Percentiles rank a stretch among this genome's conserved stretches.
Evolutionary conservation across 805 yeast genomes (phyloP).

Genomic region (Blastobotrys robertii): DNA sequence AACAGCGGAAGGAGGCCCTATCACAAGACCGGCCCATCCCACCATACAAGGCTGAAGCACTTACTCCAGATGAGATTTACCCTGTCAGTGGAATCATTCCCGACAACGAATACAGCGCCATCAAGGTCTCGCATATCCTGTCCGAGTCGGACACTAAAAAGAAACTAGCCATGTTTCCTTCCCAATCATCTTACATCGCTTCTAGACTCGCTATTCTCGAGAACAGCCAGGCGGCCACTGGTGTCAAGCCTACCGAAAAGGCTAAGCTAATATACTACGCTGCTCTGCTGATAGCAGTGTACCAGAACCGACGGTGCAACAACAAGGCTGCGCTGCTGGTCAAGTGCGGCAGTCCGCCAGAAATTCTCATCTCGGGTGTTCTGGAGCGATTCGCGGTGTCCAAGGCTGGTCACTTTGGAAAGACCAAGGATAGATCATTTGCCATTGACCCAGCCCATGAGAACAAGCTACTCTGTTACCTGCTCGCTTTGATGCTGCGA

Average conservation of each 20-base stretch:
- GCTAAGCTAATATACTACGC: conserved; percentile 70
- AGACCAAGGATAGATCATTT: conserved; percentile 66
- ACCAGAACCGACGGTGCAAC: conserved; percentile 56
- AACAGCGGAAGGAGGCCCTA: conserved; percentile 46
- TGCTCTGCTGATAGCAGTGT: conserved; percentile 71
- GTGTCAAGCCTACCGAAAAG: conserved; percentile 36
- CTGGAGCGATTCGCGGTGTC: conserved; percentile 61
- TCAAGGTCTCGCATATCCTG: conserved; percentile 54
- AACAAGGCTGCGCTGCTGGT: conserved; percentile 51
- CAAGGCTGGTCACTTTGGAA: conserved; percentile 51
- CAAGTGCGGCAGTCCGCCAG: conserved; percentile 58
- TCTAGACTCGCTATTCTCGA: conserved; percentile 27
- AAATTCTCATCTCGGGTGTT: conserved; percentile 58
- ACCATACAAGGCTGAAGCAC: conserved; percentile 63
- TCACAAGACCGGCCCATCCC: conserved; percentile 79
- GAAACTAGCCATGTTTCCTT: conserved; percentile 54
- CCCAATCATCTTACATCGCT: conserved; percentile 45
- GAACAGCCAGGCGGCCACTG: conserved; percentile 25
- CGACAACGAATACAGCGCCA: conserved; percentile 46
- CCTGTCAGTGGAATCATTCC: conserved; percentile 66
- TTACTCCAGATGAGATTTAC: conserved; percentile 72
- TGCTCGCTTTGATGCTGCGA: conserved; percentile 63
- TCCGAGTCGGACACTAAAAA: conserved; percentile 40
- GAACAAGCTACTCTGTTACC: conserved; percentile 74
- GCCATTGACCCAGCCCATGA: conserved; percentile 80